Conservation (phyloP, 495 filamentous ascomycete genomes). For the Aspergillus panamensis region DNA sequence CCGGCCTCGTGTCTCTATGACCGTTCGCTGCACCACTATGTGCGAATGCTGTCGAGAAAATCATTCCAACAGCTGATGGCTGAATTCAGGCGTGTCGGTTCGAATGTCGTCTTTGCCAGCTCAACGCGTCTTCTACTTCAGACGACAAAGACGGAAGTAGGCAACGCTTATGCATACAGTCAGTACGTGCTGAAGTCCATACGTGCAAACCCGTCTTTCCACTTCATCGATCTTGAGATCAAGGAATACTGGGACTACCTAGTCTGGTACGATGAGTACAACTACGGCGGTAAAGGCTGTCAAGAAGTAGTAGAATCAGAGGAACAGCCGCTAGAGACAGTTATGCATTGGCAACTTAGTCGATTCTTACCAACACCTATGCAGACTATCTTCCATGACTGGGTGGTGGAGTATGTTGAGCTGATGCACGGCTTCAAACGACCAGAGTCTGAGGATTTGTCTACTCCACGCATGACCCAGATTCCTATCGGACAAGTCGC, state of each 20-base stretch:
- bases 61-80: conserved; percentile 95
- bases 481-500: conserved; percentile 49
- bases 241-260: conserved; percentile 99
- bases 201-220: conserved; percentile 88
- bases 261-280: conserved; percentile 99
- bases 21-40: conserved; percentile 92
- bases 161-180: conserved; percentile 93
- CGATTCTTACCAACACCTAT: conserved; percentile 80
- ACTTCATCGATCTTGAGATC: conserved; percentile 96
- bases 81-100: conserved; percentile 93
- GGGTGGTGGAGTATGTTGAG: conserved; percentile 91
- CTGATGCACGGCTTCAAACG: conserved; percentile 85
- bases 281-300: conserved; percentile 94
- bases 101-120: conserved; percentile 87
- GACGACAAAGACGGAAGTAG: conserved; percentile 94
- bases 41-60: conserved; percentile 96
- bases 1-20: conserved; percentile 93
- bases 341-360: conserved; percentile 98
- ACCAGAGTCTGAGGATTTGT: conserved; percentile 47
- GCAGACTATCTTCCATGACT: conserved; percentile 84
- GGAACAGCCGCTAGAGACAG: conserved; percentile 79
- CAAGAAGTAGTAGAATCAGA: conserved; percentile 78
- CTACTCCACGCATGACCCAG: conserved; percentile 77
- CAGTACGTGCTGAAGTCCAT: conserved; percentile 97
- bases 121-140: conserved; percentile 86